A percentile compares a stretch with the other conserved stretches of the same genome.
These are phyloP conservation scores for Cryptococcus sp. DNA, from an alignment of 1,284 basidiomycete genomes.

Conservation along the genomic window DNA sequence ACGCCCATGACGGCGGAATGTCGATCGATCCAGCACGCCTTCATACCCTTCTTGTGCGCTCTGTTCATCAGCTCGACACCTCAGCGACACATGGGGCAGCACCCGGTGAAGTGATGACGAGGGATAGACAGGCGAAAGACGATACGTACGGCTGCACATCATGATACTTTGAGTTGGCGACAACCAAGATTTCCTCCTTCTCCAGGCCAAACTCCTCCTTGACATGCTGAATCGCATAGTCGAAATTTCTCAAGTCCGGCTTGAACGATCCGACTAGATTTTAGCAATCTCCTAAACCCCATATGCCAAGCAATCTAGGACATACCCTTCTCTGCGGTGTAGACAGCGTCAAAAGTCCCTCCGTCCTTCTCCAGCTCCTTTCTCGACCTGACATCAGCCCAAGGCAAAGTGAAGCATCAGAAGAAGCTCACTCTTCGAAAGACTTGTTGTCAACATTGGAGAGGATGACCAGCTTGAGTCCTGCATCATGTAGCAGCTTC, in stretches of 20 bases:
- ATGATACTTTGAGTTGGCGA: slow-evolving; percentile 29
- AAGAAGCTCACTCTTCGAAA: slow-evolving; percentile 21
- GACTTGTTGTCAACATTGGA: slow-evolving; percentile 32
- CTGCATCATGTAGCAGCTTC: slow-evolving; percentile 17
- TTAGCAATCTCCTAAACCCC: background rate
- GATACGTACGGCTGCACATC: slow-evolving; percentile 29
- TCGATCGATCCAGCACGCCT: slow-evolving; percentile 33
- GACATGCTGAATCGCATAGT: slow-evolving; percentile 25
- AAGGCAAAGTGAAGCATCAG: background rate
- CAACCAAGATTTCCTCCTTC: slow-evolving; percentile 23
- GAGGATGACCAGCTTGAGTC: slow-evolving; percentile 28
- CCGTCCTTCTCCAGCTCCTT: slow-evolving; percentile 26
- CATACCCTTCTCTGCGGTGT: slow-evolving; percentile 33
- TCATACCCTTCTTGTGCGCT: slow-evolving; percentile 26
- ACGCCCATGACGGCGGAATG: slow-evolving; percentile 19
- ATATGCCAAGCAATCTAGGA: background rate
- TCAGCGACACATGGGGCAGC: too few species aligned
- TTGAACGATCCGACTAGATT: slow-evolving; percentile 31
- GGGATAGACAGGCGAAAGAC: background rate
- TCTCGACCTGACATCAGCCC: slow-evolving; percentile 11
- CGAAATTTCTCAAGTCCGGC: slow-evolving; percentile 30
- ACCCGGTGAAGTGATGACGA: background rate
- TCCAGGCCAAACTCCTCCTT: slow-evolving; percentile 23
- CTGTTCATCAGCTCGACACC: slow-evolving; percentile 13
- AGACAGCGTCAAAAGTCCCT: slow-evolving; percentile 27